A percentile compares a stretch with the other conserved stretches of the same genome.
Evolutionary conservation across 768 basidiomycete genomes (phyloP).

Genomic region (Kwoniella botswanensis): DNA sequence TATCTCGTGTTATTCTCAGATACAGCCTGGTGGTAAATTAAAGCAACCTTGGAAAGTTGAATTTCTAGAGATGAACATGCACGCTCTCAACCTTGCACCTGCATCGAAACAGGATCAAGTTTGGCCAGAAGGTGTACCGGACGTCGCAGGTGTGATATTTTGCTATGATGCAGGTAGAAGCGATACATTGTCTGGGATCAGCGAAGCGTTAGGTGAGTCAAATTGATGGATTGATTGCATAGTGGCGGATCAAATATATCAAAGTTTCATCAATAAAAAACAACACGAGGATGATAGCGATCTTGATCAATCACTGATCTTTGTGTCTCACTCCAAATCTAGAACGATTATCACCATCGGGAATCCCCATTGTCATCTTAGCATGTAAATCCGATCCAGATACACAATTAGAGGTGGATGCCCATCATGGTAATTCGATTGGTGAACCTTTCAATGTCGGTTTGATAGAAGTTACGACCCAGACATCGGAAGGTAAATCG

Average conservation of each 20-base stretch:
- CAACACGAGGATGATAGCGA: not conserved
- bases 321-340: constrained; percentile 18
- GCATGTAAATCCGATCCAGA: constrained; percentile 84
- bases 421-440: constrained; percentile 59
- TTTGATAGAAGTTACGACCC: constrained; percentile 72
- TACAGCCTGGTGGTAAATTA: constrained; percentile 48
- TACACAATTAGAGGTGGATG: constrained; percentile 45
- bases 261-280: not conserved
- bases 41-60: constrained; percentile 43
- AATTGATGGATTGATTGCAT: not conserved
- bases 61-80: constrained; percentile 53
- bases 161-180: constrained; percentile 78
- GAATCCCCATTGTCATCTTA: constrained; percentile 73
- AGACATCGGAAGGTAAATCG: constrained; percentile 66
- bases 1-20: constrained; percentile 32
- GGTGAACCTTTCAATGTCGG: constrained; percentile 73
- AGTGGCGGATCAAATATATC: not conserved
- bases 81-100: constrained; percentile 46
- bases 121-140: constrained; percentile 60
- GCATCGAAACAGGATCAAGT: constrained; percentile 15
- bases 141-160: constrained; percentile 76
- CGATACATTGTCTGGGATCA: constrained; percentile 70
- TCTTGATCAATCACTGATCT: not conserved
- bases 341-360: constrained; percentile 61
- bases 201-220: constrained; percentile 71